A percentile compares a stretch with the other conserved stretches of the same genome.
Conservation (phyloP, 345 rosid genomes). For the Durio zibethinus region DNA sequence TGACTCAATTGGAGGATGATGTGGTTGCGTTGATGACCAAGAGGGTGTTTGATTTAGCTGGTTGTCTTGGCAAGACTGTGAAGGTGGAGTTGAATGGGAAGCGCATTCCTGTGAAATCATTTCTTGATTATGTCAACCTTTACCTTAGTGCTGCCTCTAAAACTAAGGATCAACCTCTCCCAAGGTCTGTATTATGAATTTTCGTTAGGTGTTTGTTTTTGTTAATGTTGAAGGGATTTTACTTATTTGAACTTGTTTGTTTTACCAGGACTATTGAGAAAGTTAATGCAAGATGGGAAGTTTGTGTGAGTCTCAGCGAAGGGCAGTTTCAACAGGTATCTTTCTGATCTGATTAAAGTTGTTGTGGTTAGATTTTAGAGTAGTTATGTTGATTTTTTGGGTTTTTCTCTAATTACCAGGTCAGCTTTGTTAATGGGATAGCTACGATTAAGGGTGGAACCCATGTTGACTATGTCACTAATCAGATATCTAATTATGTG, state of each 20-base stretch:
- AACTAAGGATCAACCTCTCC: slow-evolving; percentile 33
- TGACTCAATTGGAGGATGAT: slow-evolving; percentile 77
- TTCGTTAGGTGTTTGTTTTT: not conserved
- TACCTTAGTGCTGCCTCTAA: slow-evolving; percentile 56
- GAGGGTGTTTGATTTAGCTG: slow-evolving; percentile 86
- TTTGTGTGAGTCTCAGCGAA: slow-evolving; percentile 74
- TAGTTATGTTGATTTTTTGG: not conserved
- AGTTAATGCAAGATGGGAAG: slow-evolving; percentile 88
- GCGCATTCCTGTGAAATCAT: slow-evolving; percentile 67
- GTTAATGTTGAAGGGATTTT: not conserved
- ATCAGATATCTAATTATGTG: slow-evolving; percentile 80
- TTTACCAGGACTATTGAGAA: slow-evolving; percentile 59
- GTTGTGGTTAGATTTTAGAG: not conserved
- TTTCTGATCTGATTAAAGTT: not conserved
- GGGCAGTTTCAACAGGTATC: slow-evolving; percentile 97
- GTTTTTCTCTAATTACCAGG: slow-evolving; percentile 39
- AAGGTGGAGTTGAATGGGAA: slow-evolving; percentile 84
- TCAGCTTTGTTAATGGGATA: slow-evolving; percentile 86
- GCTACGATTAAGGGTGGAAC: slow-evolving; percentile 98
- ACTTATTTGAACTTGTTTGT: slow-evolving; percentile 11
- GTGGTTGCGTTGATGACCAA: slow-evolving; percentile 92
- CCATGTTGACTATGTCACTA: slow-evolving; percentile 89
- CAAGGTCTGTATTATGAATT: slow-evolving; percentile 41
- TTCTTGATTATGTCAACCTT: slow-evolving; percentile 69
- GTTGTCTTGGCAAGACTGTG: slow-evolving; percentile 90